Evolutionary conservation across 1,284 basidiomycete genomes (phyloP), one percentile per base, ranked within the genome.

Genomic region (Naganishia sp.): DNA sequence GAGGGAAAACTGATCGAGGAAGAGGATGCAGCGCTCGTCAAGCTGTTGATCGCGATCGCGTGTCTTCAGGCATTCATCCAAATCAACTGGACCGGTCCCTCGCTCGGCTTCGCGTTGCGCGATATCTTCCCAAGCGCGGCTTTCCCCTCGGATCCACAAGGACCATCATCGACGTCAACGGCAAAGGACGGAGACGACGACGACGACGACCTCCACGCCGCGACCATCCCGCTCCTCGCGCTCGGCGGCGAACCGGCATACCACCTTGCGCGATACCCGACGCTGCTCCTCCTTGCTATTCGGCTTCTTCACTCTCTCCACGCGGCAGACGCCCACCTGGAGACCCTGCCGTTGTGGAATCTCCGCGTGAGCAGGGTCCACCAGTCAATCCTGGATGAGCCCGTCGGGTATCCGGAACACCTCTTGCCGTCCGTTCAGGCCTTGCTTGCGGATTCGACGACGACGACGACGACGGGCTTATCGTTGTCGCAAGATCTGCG

Each of bases 1-100:
- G 10, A 9, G 10, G 36, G 13, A 39, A 7, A 39, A 39, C 4
- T 7, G 36, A 9, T 7, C 4, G 36, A 39, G 13, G 64, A 72
- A 21, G 78, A 79, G 52, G 75, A 78, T 33, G 87, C 89, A 73
- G 54, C 42, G 9, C 44, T 42, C 39, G 72, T 87, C n/a, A 70
- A 85, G 45, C 83, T 84, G 23, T 81, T 98, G 44, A 77, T 85
- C 16, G 92, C 87, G 0, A 84, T 94, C 2, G 88, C 92, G 4
- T 88, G 88, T 64, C 82, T 98, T 33, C 92, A 96, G 70, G 86
- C 90, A 0, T 99, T 95, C 80, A 83, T 95, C 0, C 96, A 99
- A 78, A 84, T 84, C 44, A 99, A 99, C 79, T 99, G 93, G 93
- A 98, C 94, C 0, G 96, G 96, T 1, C 96, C 96, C 1, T 85